Evolutionary conservation across 78 protist genomes (phyloP).

Genomic region (Emiliania huxleyi): DNA sequence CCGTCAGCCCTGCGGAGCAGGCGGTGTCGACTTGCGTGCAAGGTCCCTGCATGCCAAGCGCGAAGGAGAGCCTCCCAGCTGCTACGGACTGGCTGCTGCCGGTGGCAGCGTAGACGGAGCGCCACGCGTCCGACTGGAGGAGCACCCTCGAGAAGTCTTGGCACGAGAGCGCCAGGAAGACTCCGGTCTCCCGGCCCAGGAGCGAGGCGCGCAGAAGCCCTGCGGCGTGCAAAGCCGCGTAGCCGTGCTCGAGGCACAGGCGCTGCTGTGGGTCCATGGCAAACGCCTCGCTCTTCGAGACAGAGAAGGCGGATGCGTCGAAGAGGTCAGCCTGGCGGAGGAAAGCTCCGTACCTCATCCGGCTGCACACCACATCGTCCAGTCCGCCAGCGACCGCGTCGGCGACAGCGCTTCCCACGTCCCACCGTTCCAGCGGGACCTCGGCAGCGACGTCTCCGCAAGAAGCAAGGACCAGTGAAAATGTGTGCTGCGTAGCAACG

Average conservation of each 20-base stretch:
- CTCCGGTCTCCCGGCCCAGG: not conserved
- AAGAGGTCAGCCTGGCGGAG: not conserved
- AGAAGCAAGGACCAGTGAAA: not conserved
- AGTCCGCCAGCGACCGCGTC: not conserved
- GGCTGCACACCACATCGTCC: not conserved
- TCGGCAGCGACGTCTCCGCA: not conserved
- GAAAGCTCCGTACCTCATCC: not conserved
- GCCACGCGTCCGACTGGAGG: too few relatives aligned
- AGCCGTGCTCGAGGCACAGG: not conserved
- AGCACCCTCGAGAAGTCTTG: not conserved
- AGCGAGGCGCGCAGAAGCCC: not conserved
- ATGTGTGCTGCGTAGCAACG: not conserved
- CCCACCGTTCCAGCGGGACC: not conserved
- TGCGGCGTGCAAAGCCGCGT: not conserved
- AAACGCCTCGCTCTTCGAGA: not conserved
- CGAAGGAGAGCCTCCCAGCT: constrained; percentile 64
- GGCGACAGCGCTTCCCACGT: not conserved
- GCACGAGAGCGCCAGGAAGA: not conserved
- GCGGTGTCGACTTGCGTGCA: constrained; percentile 84
- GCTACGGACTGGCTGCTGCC: not conserved
- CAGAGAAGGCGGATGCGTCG: not conserved
- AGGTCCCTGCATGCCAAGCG: constrained; percentile 76
- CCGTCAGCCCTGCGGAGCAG: constrained; percentile 79
- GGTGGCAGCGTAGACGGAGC: not conserved
- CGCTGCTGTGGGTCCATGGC: constrained; percentile 39